Evolutionary conservation across 805 yeast species (phyloP), one percentile per base, ranked within the genome.

Genomic region (Metschnikowia shivogae): DNA sequence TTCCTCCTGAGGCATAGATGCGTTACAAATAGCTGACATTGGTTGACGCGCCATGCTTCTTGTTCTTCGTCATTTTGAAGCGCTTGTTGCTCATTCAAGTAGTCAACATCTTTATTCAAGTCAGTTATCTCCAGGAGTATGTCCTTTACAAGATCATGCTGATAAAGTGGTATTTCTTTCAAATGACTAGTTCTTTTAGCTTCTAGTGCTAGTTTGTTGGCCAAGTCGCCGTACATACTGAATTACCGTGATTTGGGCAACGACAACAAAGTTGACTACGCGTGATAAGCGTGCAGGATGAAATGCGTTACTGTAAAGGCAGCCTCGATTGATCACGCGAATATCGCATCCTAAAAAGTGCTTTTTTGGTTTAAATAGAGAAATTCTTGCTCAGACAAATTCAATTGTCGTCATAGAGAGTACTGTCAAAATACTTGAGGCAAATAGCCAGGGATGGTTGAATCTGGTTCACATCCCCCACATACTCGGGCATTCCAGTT

Each of bases 171-270:
- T 1, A 86, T 59, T 11, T 68, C 71, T 8, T 82, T 84, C 28
- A 92, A 65, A 19, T 79, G 75, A 47, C 76, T 76, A 0, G 96
- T 70, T 52, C 98, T 72, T 50, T 89, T 85, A 12, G 97, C 93
- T 47, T 93, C 97, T 30, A 81, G 71, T 1, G 87, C 74, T n/a
- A 92, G 77, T 62, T 92, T 92, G 49, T 80, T 78, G 2, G 92
- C 97, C 5, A 78, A 57, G 56, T 90, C 97, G 26, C 97, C 97
- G 57, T 88, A 88, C 99, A 92, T 92, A 8, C 20, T 37, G 17
- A 9, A 29, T 37, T 11, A 20, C 12, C 17, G n/a, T 12, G 10
- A 9, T 19, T 19, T n/a, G 27, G n/a, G 19, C 27, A 30, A n/a
- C 34, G 34, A 29, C 34, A 14, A 27, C n/a, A 29, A 37, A 12